Percentiles rank a stretch among this genome's conserved stretches.
Evolutionary conservation across 179 eudicot genomes (phyloP).

Genomic region (Silene coronaria): DNA sequence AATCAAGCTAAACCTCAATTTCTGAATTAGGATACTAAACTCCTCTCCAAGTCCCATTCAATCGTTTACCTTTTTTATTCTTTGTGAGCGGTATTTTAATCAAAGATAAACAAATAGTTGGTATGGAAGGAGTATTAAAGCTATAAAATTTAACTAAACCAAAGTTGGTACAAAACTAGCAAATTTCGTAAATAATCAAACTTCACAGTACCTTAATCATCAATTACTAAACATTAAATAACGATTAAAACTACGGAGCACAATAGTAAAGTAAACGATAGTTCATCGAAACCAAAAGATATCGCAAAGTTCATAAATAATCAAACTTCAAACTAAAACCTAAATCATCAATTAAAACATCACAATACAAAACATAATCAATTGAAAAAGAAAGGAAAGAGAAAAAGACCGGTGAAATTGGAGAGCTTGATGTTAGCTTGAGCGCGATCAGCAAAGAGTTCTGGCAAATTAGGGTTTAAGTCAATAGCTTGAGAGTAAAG

Average conservation of each 20-base stretch:
- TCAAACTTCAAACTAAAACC: background rate
- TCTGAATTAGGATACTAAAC: background rate
- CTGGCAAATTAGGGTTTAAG: conserved; percentile 53
- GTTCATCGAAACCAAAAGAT: background rate
- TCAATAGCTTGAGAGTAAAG: conserved; percentile 73
- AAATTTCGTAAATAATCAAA: background rate
- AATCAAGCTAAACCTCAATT: background rate
- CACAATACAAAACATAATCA: background rate
- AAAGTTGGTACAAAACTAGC: background rate
- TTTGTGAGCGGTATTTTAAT: too few species aligned
- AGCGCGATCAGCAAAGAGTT: conserved; percentile 82
- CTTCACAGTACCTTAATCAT: background rate
- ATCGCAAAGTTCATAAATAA: background rate
- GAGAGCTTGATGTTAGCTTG: conserved; percentile 84
- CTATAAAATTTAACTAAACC: background rate
- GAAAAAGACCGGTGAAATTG: conserved; percentile 57
- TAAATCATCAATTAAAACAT: background rate
- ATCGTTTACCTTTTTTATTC: too few species aligned
- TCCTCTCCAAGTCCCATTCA: too few species aligned
- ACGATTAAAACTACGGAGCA: too few species aligned
- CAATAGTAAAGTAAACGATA: too few species aligned
- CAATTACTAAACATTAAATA: too few species aligned
- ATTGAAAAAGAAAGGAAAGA: background rate
- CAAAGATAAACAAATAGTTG: too few species aligned
- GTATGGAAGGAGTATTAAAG: too few species aligned